Evolutionary conservation across 1,284 basidiomycete species (phyloP), one percentile per base, ranked within the genome.

Genomic region (Fomitiporia mediterranea): DNA sequence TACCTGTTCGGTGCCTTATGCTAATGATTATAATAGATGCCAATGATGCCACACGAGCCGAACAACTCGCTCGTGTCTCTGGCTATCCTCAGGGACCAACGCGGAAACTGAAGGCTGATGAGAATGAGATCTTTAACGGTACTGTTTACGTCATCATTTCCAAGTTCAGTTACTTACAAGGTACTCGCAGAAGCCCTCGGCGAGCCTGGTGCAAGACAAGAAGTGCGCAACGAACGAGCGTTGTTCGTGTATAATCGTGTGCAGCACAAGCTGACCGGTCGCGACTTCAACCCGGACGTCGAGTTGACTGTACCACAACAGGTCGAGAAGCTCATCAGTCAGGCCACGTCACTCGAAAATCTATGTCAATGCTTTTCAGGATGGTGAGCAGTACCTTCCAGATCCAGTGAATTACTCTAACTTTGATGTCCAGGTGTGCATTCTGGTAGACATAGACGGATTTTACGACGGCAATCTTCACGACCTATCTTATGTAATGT

Each of bases 291-390:
- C 66, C 89, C 92, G 0, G 86, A 90, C 8, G 74, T 83, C 46
- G 75, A 79, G 2, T 76, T 98, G 53, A 75, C 78, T 25, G 89
- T 96, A 23, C 75, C 79, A 46, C 80, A 78, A 17, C 94, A 98
- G 69, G 93, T 96, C 19, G 91, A 94, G 67, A 89, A 89, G 68
- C 77, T 98, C 52, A 97, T 98, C 61, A 78, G 84, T 59, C 92
- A 97, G 69, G 92, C 94, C 5, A 96, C 90, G 4, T 87, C 89
- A 9, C 74, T 96, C 46, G 94, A 97, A 71, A 96, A 97, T 69
- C 81, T 98, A 2, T 96, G 93, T 69, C 93, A 95, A 67, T 94
- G 91, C 65, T 98, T 97, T 74, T 92, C 94, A 60, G 94, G 94
- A 69, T 97, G 94, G 95, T 91, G 76, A 56, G 57, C 55, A 44